Percentiles rank a stretch among this genome's conserved stretches.
These are phyloP conservation scores for Pseudonectria foliicola DNA, from an alignment of 2,329 filamentous ascomycete species.

Conservation along the genomic window DNA sequence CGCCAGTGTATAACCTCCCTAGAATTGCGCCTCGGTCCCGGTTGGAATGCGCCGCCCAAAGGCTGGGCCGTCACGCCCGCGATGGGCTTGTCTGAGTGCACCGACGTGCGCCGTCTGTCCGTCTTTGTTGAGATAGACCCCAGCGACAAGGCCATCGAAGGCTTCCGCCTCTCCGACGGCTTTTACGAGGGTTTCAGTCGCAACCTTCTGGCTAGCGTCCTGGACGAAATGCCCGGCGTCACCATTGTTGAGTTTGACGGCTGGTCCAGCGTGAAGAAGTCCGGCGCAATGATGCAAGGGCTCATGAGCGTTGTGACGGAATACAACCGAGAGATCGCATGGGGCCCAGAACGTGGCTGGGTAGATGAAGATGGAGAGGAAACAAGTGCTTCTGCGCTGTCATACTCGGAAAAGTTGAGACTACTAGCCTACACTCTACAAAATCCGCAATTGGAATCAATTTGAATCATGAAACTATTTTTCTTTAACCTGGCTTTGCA, in stretches of 20 bases:
- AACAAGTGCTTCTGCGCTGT: conserved; percentile 1
- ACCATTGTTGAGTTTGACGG: conserved; percentile 62
- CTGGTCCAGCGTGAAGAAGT: conserved; percentile 57
- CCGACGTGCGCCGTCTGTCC: conserved; percentile 49
- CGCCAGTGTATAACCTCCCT: conserved; percentile 54
- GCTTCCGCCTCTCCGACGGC: conserved; percentile 57
- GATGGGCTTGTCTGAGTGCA: conserved; percentile 57
- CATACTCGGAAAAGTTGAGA: conserved; percentile 1
- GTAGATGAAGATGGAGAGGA: conserved; percentile 40
- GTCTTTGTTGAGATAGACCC: conserved; percentile 70
- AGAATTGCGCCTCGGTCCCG: conserved; percentile 65
- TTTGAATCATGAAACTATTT: too few species aligned
- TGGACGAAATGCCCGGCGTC: conserved; percentile 50
- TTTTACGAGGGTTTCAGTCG: conserved; percentile 65
- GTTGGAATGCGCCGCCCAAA: conserved; percentile 62
- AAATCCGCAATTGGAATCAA: too few species aligned
- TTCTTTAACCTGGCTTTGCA: too few species aligned
- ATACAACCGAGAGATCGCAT: conserved; percentile 48
- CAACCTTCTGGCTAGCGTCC: conserved; percentile 47
- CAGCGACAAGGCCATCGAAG: conserved; percentile 58
- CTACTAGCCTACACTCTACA: too few species aligned
- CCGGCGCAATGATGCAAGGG: conserved; percentile 55
- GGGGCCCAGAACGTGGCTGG: conserved; percentile 64
- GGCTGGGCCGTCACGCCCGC: conserved; percentile 62
- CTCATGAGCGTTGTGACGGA: conserved; percentile 46